Base-by-base conservation (phyloP, 495 filamentous ascomycete genomes). In the Lophiotrema nucula region DNA sequence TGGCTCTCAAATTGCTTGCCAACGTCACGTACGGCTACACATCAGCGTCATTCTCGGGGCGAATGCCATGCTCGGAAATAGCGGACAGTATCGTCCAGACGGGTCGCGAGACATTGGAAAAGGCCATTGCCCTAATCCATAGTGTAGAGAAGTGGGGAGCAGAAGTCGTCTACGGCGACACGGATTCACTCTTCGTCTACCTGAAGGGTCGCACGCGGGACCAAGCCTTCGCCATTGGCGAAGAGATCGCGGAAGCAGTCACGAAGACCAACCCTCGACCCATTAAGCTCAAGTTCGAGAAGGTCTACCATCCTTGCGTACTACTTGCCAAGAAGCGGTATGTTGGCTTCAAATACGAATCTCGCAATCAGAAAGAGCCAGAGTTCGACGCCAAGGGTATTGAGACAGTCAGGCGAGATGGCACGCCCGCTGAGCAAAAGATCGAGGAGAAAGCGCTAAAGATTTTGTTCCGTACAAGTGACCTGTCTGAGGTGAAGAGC, bases 21-120 rank as follows among this genome's bases (percentile, higher is more conserved):
- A 98, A 98, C 62, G 93, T 98, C 56, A 98, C 95, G 0, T 98
- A 98, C 62, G 93, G 93, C 35, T 98, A 98, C 71, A 92, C 95
- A 0, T 96, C 92, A 12, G 93, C 93, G 1, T 90, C 89, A 3
- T 97, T 95, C 72, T 96, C 92, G 0, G 93, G 93, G 1, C 81
- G 93, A 33, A 97, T 97, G 95, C 93, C 93, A 2, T 98, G 93
- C 70, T 87, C 90, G 13, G 93, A 98, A 72, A 97, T 98, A 58
- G 95, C 93, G 26, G 93, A 98, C 74, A 95, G 90, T 72, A 97
- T 98, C 67, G 93, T 97, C 0, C 93, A 97, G 69, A 92, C 92
- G 0, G 93, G 88, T 2, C 84, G 92, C 13, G 93, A 97, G 71
- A 98, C 91, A 0, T 79, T 98, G 1, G 93, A 98, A 73, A 90